Evolutionary conservation across 139 green algal species (phyloP).

Genomic region (Chlorella vulgaris): DNA sequence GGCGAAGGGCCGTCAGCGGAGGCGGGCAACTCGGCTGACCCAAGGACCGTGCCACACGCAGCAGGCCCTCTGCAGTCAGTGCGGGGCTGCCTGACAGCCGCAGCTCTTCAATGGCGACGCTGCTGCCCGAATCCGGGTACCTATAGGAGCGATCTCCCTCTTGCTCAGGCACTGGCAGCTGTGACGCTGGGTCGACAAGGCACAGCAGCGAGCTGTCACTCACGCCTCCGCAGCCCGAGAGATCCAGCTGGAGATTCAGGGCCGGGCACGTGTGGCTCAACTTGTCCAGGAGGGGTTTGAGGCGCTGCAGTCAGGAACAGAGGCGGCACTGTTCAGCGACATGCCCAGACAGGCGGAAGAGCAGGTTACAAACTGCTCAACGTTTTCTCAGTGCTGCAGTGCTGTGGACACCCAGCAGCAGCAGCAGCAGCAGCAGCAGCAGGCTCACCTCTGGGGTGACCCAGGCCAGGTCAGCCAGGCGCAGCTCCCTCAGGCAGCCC

Average conservation of each 20-base stretch:
- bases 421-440: too few relatives aligned
- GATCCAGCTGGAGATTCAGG: not conserved
- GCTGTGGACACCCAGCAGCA: not conserved
- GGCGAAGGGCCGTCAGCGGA: not conserved
- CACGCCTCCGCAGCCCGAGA: conserved; percentile 19
- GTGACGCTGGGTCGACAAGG: not conserved
- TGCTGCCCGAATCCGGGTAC: not conserved
- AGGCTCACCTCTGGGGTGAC: not conserved
- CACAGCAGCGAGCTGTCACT: not conserved
- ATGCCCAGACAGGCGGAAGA: too few relatives aligned
- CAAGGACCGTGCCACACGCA: not conserved
- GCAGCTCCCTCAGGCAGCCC: not conserved
- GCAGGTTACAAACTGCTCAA: too few relatives aligned
- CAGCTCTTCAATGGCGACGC: not conserved
- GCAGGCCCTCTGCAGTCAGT: not conserved
- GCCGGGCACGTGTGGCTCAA: too few relatives aligned
- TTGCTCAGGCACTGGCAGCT: not conserved
- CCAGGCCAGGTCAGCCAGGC: conserved; percentile 15
- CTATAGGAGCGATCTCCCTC: not conserved
- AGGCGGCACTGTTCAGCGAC: too few relatives aligned
- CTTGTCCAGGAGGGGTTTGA: too few relatives aligned
- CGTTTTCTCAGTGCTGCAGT: not conserved
- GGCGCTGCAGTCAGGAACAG: too few relatives aligned
- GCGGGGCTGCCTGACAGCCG: not conserved
- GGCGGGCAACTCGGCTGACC: not conserved